Conservation (phyloP, 2,329 filamentous ascomycete species). For the Teratosphaeria zuluensis region DNA sequence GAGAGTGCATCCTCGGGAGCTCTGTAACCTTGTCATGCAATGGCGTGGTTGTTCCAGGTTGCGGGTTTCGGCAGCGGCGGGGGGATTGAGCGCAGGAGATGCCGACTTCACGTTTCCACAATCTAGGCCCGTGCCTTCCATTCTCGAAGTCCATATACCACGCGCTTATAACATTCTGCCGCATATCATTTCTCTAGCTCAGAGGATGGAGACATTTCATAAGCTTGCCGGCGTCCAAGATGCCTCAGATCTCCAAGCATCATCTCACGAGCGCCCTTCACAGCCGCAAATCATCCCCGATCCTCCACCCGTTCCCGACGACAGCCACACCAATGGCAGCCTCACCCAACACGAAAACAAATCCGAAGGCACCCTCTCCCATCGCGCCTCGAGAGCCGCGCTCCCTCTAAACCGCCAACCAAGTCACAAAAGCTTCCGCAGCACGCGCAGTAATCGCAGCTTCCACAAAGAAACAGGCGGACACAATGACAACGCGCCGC, state of each 20-base stretch:
- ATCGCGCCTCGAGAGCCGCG: constrained; percentile 20
- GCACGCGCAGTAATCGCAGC: background rate
- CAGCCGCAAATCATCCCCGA: constrained; percentile 13
- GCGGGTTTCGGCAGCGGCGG: too few species aligned
- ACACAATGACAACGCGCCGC: background rate
- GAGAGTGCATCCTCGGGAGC: too few species aligned
- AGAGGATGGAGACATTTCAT: constrained; percentile 26
- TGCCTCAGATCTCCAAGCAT: constrained; percentile 11
- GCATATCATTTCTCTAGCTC: background rate
- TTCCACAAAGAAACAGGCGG: background rate
- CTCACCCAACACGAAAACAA: constrained; percentile 3
- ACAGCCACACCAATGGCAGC: constrained; percentile 5
- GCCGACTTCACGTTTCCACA: too few species aligned
- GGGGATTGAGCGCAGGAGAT: too few species aligned
- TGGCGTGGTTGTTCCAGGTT: too few species aligned
- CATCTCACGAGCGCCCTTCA: constrained; percentile 9
- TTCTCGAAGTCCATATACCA: background rate
- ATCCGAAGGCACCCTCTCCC: constrained; percentile 6
- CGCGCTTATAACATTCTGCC: background rate
- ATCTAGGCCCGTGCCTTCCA: too few species aligned
- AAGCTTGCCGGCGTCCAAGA: constrained; percentile 25
- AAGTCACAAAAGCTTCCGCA: constrained; percentile 18
- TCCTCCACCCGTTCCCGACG: constrained; percentile 15
- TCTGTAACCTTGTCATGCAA: too few species aligned
- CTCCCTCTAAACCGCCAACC: constrained; percentile 23